Conservation (phyloP, 192 early-diverging fungal species). For the Phycomyces blakesleeanus region DNA sequence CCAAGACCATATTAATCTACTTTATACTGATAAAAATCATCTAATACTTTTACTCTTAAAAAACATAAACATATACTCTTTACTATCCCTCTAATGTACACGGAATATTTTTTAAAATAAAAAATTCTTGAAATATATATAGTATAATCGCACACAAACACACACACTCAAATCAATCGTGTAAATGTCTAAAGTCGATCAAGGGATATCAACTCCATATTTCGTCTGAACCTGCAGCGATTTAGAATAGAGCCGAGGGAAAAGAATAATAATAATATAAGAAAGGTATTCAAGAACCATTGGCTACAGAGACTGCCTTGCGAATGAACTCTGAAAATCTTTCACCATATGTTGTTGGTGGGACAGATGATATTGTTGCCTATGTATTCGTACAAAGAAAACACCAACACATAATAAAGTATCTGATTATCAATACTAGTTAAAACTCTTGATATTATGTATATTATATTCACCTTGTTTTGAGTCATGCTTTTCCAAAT, state of each 20-base stretch:
- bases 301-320: slow-evolving; percentile 3
- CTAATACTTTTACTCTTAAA: not conserved
- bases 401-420: no score
- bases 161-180: not conserved
- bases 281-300: not conserved
- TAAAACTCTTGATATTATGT: slow-evolving; percentile 17
- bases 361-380: slow-evolving; percentile 11
- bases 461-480: slow-evolving; percentile 42
- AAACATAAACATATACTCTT: not conserved
- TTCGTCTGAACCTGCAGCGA: not conserved
- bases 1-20: no score
- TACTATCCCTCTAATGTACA: not conserved
- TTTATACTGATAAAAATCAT: not conserved
- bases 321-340: slow-evolving; percentile 12
- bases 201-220: not conserved
- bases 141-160: slow-evolving; percentile 1
- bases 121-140: not conserved
- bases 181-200: not conserved
- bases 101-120: no score
- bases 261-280: no score
- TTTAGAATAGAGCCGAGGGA: no score
- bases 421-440: not conserved
- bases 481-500: slow-evolving; percentile 76
- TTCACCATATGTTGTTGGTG: slow-evolving; percentile 8
- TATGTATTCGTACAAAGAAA: slow-evolving; percentile 1